A percentile compares a stretch with the other conserved stretches of the same genome.
Evolutionary conservation across 2,329 filamentous ascomycete species (phyloP).

Genomic region (Pseudocercospora crystallina): DNA sequence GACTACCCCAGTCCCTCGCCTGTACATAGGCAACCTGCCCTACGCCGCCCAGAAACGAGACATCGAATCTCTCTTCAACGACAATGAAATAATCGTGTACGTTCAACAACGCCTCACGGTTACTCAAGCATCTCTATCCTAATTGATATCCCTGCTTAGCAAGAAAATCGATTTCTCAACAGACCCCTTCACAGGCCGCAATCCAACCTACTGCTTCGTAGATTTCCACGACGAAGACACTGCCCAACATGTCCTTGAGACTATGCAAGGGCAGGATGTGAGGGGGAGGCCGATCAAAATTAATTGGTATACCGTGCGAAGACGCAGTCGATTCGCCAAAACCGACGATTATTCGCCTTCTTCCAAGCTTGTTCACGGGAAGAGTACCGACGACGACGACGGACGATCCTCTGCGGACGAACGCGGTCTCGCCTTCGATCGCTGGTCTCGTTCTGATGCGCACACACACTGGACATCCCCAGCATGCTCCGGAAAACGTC

Average conservation of each 20-base stretch:
- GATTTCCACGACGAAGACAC: conserved; percentile 60
- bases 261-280: conserved; percentile 56
- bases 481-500: conserved; percentile 40
- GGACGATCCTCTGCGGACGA: not conserved
- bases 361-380: conserved; percentile 1
- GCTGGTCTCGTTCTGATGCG: conserved; percentile 45
- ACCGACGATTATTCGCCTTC: not conserved
- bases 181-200: conserved; percentile 66
- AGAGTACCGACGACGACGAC: not conserved
- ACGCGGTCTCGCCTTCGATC: conserved; percentile 35
- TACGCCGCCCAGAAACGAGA: conserved; percentile 55
- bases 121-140: not conserved
- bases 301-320: conserved; percentile 39
- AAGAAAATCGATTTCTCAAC: conserved; percentile 67
- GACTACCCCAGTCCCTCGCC: not conserved
- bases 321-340: not conserved
- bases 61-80: conserved; percentile 49
- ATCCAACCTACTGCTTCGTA: conserved; percentile 74
- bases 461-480: conserved; percentile 33
- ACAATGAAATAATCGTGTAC: conserved; percentile 39
- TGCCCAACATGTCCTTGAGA: conserved; percentile 58
- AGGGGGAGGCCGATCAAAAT: conserved; percentile 62
- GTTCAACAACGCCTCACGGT: conserved; percentile 1
- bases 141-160: conserved; percentile 31
- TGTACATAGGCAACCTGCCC: conserved; percentile 58